A percentile compares a stretch with the other conserved stretches of the same genome.
These are phyloP conservation scores for Cercospora nicotianae DNA, from an alignment of 2,329 filamentous ascomycete genomes.

Conservation along the genomic window DNA sequence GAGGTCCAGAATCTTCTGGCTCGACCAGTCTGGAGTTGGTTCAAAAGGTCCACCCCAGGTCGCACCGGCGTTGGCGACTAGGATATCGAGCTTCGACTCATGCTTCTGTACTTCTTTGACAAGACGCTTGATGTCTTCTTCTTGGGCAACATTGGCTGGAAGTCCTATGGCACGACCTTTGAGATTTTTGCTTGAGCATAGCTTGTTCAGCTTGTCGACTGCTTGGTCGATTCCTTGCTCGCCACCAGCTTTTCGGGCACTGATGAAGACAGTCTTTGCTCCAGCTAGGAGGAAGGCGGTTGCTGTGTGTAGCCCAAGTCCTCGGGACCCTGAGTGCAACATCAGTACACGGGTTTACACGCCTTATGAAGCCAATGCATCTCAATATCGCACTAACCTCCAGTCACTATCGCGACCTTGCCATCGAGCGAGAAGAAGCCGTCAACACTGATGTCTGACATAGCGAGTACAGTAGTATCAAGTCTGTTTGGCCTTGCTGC, in stretches of 20 bases:
- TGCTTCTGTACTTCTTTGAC: slow-evolving; percentile 69
- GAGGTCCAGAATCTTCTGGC: slow-evolving; percentile 84
- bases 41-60: slow-evolving; percentile 86
- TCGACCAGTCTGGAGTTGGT: slow-evolving; percentile 73
- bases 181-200: slow-evolving; percentile 62
- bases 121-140: slow-evolving; percentile 69
- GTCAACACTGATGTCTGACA: slow-evolving; percentile 61
- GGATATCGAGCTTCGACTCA: slow-evolving; percentile 77
- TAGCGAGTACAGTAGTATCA: not conserved
- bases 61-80: slow-evolving; percentile 88
- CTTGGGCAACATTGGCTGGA: slow-evolving; percentile 74
- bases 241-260: slow-evolving; percentile 72
- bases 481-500: not conserved
- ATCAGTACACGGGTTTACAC: not conserved
- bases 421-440: slow-evolving; percentile 83
- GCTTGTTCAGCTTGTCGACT: slow-evolving; percentile 72
- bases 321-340: slow-evolving; percentile 57
- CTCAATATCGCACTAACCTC: slow-evolving; percentile 50
- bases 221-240: slow-evolving; percentile 71
- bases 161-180: slow-evolving; percentile 69
- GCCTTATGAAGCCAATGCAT: not conserved
- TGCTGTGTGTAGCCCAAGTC: slow-evolving; percentile 75
- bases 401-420: slow-evolving; percentile 80
- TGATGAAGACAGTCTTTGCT: slow-evolving; percentile 84
- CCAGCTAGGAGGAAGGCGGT: slow-evolving; percentile 74